Percentiles rank a stretch among this genome's conserved stretches.
Conservation (phyloP, 2,329 filamentous ascomycete genomes). For the Scolecobasidium constrictum region DNA sequence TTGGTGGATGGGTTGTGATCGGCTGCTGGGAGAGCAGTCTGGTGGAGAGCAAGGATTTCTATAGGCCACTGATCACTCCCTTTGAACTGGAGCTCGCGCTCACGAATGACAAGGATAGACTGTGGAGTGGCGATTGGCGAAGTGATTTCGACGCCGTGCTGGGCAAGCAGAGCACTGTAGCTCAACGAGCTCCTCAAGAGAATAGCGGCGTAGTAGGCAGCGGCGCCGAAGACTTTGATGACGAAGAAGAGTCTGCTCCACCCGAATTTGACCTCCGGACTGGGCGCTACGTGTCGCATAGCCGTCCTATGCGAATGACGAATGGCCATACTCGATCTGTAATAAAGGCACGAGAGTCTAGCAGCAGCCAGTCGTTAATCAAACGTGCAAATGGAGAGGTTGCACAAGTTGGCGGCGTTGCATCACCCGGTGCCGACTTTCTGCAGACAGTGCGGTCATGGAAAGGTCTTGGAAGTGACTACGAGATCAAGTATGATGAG, state of each 20-base stretch:
- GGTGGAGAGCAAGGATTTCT: constrained; percentile 82
- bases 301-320: constrained; percentile 52
- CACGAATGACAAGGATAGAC: constrained; percentile 59
- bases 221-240: constrained; percentile 47
- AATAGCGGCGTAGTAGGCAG: constrained; percentile 11
- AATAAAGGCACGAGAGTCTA: not conserved
- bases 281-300: constrained; percentile 68
- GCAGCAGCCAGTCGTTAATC: constrained; percentile 43
- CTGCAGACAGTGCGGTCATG: constrained; percentile 75
- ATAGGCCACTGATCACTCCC: constrained; percentile 82
- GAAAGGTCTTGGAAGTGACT: constrained; percentile 86
- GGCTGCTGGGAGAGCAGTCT: constrained; percentile 96
- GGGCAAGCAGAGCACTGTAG: constrained; percentile 11
- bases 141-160: constrained; percentile 69
- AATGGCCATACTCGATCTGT: constrained; percentile 18
- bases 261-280: constrained; percentile 91
- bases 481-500: constrained; percentile 47
- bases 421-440: constrained; percentile 88
- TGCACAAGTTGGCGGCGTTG: constrained; percentile 69
- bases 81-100: constrained; percentile 81
- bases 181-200: constrained; percentile 6
- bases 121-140: constrained; percentile 85
- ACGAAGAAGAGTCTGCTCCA: constrained; percentile 56
- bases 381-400: constrained; percentile 59
- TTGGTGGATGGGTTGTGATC: constrained; percentile 94